These are phyloP conservation scores for Xylaria grammica DNA, from an alignment of 495 filamentous ascomycete genomes.

Conservation along the genomic window DNA sequence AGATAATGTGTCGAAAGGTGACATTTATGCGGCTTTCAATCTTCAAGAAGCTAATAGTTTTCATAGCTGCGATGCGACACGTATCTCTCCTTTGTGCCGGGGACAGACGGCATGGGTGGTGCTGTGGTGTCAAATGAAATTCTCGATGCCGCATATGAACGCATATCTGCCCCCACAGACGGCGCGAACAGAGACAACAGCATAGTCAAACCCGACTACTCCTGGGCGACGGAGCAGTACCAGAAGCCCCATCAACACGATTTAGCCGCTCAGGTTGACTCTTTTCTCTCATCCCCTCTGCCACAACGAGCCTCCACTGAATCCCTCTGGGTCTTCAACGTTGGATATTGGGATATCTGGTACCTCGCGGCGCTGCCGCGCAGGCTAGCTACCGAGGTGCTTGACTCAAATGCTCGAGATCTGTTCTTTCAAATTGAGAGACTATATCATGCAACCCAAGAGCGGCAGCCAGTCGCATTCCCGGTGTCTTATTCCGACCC, in stretches of 20 bases:
- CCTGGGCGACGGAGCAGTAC: conserved; percentile 43
- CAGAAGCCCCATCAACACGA: conserved; percentile 40
- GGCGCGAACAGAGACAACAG: conserved; percentile 20
- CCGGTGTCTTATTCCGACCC: conserved; percentile 23
- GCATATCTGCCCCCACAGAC: conserved; percentile 3
- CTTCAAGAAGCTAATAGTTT: conserved; percentile 18
- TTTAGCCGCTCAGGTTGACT: conserved; percentile 45
- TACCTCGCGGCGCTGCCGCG: conserved; percentile 48
- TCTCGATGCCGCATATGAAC: conserved; percentile 35
- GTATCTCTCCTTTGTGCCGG: conserved; percentile 39
- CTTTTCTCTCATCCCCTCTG: conserved; percentile 40
- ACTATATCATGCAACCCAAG: conserved; percentile 44
- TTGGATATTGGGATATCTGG: conserved; percentile 57
- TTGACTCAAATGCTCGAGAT: conserved; percentile 36
- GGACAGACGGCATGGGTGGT: conserved; percentile 26
- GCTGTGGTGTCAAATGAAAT: conserved; percentile 40
- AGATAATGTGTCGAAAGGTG: conserved; percentile 24
- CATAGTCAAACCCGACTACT: conserved; percentile 40
- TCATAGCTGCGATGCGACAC: conserved; percentile 40
- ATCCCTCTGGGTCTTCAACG: conserved; percentile 51
- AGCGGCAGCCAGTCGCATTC: conserved; percentile 35
- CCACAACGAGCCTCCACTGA: conserved; percentile 36
- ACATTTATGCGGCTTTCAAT: background rate
- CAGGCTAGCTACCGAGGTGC: conserved; percentile 31
- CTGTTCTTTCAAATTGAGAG: conserved; percentile 49